Conservation (phyloP, 176 grass and related monocot genomes). For the Zea mays region Zm-B73-REFERENCE-NAM-5.0 NC_050102.1:25701001-25701500, state of each 20-base stretch:
- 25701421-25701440: slow-evolving; percentile 62
- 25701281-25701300: background rate
- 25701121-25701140: background rate
- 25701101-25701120: background rate
- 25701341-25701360: background rate
- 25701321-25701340: background rate
- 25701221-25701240: background rate
- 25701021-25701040: too few species aligned
- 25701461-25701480: too few species aligned
- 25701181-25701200: background rate
- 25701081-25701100: background rate
- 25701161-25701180: background rate
- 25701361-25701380: background rate
- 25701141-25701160: slow-evolving; percentile 24
- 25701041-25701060: too few species aligned
- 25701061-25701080: too few species aligned
- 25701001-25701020: too few species aligned
- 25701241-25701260: background rate
- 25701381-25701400: slow-evolving; percentile 14
- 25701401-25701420: background rate
- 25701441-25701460: slow-evolving; percentile 33
- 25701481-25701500: slow-evolving; percentile 1
- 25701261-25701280: background rate
- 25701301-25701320: slow-evolving; percentile 11
- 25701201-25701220: too few species aligned